Base-by-base conservation (phyloP, 768 basidiomycete species). In the Gloeostereum incarnatum region DNA sequence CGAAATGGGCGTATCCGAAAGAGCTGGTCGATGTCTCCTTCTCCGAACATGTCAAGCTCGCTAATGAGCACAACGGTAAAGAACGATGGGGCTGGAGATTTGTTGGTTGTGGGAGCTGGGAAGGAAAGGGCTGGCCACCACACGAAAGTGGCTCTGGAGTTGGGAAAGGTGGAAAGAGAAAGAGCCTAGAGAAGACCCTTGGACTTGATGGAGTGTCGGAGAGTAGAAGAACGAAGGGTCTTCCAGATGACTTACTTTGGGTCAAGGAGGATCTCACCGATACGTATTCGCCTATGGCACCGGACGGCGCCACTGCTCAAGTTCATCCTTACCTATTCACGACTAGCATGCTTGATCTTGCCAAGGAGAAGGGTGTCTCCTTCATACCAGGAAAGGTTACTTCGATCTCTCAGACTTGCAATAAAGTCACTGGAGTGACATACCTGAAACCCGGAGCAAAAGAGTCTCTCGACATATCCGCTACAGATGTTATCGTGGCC, bases 61-160 rank as follows among this genome's bases (percentile, higher is more conserved):
- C 88, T 3, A 54, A 73, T 35, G 65, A 81, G 47, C 78, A 82
- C 56, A 68, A 69, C 40, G 90, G 89, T 2, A 56, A 65, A 21
- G 68, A 73, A 20, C 61, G 77, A n/a, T 92, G 87, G 88, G 88
- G 88, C 0, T 92, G 84, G 74, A 62, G 90, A 32, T 75, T 69
- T 48, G 78, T 90, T 25, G 62, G 65, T n/a, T 82, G 78, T 45
- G 78, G 79, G 4, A 75, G 65, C 45, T 86, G 83, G 82, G 70
- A 75, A 45, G 83, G 83, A n/a, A 61, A 64, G 5, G 77, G 74
- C 2, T 70, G 72, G 45, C 45, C 41, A 9, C 52, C 38, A 16
- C 41, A 40, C 3, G 49, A 42, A 33, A 26, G 41, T 33, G 52
- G 41, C 31, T 46, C 49, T 5, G 53, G 52, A n/a, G 49, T 49